Evolutionary conservation across 257 asterid species (phyloP), one percentile per base, ranked within the genome.

Genomic region (Gardenia jasminoides): DNA sequence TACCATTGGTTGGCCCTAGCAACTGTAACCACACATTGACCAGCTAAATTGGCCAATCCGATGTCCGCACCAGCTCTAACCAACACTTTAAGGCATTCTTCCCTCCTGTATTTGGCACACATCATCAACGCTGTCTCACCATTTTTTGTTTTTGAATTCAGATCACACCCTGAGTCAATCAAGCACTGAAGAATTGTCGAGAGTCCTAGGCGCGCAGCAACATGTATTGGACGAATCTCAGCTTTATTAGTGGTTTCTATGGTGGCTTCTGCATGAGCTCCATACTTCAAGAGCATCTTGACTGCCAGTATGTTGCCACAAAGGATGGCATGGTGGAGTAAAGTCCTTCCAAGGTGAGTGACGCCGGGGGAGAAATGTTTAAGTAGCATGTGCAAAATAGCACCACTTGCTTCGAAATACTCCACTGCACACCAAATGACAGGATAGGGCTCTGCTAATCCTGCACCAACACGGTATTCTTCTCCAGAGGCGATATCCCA

Each of bases 401-500:
- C 76, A 67, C 97, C 97, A 26, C 86, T 91, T 69, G 84, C 89
- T 89, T 93, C 97, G 71, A 87, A 93, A 82, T 91, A 93, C 82
- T 90, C 97, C 78, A 91, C 92, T 9, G 95, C 95, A 62, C 97
- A 93, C 97, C 97, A 93, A 66, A 92, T 83, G 76, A 89, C 73
- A 33, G 91, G 87, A 83, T 90, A 91, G 79, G 97, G 92, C 81
- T 93, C 95, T 36, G 93, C 95, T 44, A 93, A 83, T 59, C 97
- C 97, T 58, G 95, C 97, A 76, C 97, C 97, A 28, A 93, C 97
- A 76, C 95, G 88, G 54, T 81, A 81, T 87, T 91, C 97, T 82
- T 93, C 97, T n/a, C 95, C 97, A 56, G 94, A 81, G 81, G 89
- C 87, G 71, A 84, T 80, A 84, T 93, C 97, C 97, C 96, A 92